Conservation (phyloP, 495 filamentous ascomycete genomes). For the Aspergillus bridgeri region DNA sequence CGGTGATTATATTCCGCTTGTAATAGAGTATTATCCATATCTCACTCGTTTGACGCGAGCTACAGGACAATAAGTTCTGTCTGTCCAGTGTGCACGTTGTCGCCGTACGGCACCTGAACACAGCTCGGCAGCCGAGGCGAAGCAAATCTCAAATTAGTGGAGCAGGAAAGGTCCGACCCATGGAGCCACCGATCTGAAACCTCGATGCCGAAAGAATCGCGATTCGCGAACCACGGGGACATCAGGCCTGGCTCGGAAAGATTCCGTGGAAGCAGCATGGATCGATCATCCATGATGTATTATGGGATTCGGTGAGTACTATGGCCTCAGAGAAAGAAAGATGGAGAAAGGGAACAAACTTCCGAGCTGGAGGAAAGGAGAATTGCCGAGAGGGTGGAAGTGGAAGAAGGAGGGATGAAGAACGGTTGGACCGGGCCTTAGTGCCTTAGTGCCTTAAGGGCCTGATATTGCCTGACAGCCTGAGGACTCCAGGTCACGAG, state of each 20-base stretch:
- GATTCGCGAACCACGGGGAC: neutral
- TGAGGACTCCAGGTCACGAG: constrained; percentile 4
- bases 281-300: too few species aligned
- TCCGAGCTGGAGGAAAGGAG: too few species aligned
- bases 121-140: neutral
- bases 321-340: too few species aligned
- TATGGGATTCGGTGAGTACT: too few species aligned
- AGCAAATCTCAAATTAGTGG: neutral
- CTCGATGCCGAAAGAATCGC: neutral
- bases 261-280: neutral
- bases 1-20: too few species aligned
- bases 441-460: too few species aligned
- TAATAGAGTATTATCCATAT: too few species aligned
- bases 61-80: too few species aligned
- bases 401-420: neutral
- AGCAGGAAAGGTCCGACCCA: neutral
- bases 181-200: neutral
- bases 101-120: neutral
- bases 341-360: neutral
- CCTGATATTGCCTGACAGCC: neutral
- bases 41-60: too few species aligned
- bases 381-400: too few species aligned
- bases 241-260: neutral
- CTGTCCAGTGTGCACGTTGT: neutral
- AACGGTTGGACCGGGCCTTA: too few species aligned